A percentile compares a stretch with the other conserved stretches of the same genome.
These are phyloP conservation scores for Glycine latifolia DNA, from an alignment of 306 rosid species.

Conservation along the genomic window DNA sequence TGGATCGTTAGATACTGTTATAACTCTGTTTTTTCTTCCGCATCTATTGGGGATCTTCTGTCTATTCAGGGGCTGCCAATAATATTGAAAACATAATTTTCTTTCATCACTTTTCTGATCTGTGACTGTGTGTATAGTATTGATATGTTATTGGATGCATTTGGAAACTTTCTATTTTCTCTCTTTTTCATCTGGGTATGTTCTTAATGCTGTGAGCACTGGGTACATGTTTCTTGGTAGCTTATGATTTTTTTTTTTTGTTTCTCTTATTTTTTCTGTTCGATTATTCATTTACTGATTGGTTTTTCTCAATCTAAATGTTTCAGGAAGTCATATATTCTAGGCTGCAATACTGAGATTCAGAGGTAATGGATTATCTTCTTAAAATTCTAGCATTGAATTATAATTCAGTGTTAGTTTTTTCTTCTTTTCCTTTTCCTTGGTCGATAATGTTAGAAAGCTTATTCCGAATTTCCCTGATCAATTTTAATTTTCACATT, in stretches of 20 bases:
- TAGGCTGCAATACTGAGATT: slow-evolving; percentile 52
- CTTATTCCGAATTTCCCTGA: slow-evolving; percentile 37
- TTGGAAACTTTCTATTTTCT: slow-evolving; percentile 41
- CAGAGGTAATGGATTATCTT: slow-evolving; percentile 50
- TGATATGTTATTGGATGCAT: slow-evolving; percentile 45
- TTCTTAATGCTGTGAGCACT: slow-evolving; percentile 9
- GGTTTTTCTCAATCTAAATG: slow-evolving; percentile 29
- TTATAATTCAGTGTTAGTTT: slow-evolving; percentile 47
- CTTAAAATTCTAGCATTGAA: slow-evolving; percentile 51
- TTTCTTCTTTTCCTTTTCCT: slow-evolving; percentile 31
- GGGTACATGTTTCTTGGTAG: slow-evolving; percentile 44
- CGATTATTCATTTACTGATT: slow-evolving; percentile 29
- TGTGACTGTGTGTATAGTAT: slow-evolving; percentile 46
- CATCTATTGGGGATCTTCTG: slow-evolving; percentile 58
- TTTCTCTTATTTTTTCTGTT: neutral
- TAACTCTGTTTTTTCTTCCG: slow-evolving; percentile 32
- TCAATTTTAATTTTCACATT: slow-evolving; percentile 34
- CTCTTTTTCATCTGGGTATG: slow-evolving; percentile 51
- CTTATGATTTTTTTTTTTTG: neutral
- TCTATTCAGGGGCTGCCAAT: slow-evolving; percentile 31
- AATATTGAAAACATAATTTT: slow-evolving; percentile 38
- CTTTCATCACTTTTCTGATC: slow-evolving; percentile 59
- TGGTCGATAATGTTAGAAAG: slow-evolving; percentile 45
- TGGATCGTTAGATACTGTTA: slow-evolving; percentile 51
- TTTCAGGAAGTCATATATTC: slow-evolving; percentile 49